Base-by-base conservation (phyloP, 805 yeast genomes). In the Starmerella bombicola region DNA sequence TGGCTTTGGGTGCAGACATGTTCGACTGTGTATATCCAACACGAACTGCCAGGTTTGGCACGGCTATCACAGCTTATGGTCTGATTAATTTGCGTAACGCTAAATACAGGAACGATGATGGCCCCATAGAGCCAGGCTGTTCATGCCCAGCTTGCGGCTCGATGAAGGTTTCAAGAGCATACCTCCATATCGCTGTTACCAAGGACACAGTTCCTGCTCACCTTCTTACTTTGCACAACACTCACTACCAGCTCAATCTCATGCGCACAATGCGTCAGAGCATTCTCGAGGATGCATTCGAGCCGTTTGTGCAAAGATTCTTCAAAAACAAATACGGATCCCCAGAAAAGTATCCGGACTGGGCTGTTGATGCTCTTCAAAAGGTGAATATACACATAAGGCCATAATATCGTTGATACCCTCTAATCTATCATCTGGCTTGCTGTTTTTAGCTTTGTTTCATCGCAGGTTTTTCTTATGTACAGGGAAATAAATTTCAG, bases 1-100 rank as follows among this genome's bases (percentile, higher is more conserved):
- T 66, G 5, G 70, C 70, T 2, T 55, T 66, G 30, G 70, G 70
- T 1, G 70, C 69, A 2, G 70, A 66, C 45, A 52, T 66, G 56
- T 66, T 66, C 49, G 70, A 66, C 44, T 66, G 70, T 40, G 70
- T 66, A 4, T 66, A 63, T 46, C 70, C 70, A 9, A 65, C 69
- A 3, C 52, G 70, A 34, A 66, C 70, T 4, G 62, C 63, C 7
- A 53, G 70, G 22, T 66, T 66, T 45, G 70, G 70, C 20, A 64
- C 66, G 34, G 70, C 70, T 5, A 53, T 66, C 35, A 66, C 70
- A 7, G 53, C 56, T 12, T 38, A 38, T 22, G 70, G 70, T 2
- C 54, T 49, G 12, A 34, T 66, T 17, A 63, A 63, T 40, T 44
- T 66, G 24, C 55, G 63, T 21, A 51, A 62, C 43, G 51, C 55